Percentiles rank a stretch among this genome's conserved stretches.
Evolutionary conservation across 2,329 filamentous ascomycete genomes (phyloP).

Genomic region (Lecanicillium sp.): DNA sequence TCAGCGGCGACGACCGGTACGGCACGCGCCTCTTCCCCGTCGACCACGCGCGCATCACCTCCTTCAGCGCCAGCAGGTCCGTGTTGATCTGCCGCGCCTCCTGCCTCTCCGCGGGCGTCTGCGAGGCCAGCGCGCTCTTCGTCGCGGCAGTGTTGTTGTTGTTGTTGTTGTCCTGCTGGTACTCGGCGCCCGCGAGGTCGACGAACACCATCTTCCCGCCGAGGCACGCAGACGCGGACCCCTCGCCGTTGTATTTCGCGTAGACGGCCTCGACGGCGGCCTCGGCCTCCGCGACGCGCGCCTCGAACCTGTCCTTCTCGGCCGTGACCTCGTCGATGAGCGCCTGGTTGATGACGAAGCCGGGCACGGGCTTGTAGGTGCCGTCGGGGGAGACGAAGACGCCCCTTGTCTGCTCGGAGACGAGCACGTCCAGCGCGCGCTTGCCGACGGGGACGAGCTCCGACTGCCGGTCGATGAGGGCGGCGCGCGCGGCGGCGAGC

Average conservation of each 20-base stretch:
- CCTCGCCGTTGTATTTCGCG: conserved; percentile 6
- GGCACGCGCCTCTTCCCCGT: conserved; percentile 30
- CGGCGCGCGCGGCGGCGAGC: conserved; percentile 31
- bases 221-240: conserved; percentile 24
- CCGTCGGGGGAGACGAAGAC: conserved; percentile 27
- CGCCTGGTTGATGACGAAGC: conserved; percentile 28
- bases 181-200: conserved; percentile 40
- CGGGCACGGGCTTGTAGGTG: conserved; percentile 28
- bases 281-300: conserved; percentile 29
- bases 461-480: conserved; percentile 34
- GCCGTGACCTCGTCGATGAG: conserved; percentile 34
- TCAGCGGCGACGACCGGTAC: conserved; percentile 35
- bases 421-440: conserved; percentile 18
- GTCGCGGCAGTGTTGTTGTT: conserved; percentile 9
- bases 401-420: conserved; percentile 19
- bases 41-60: conserved; percentile 38
- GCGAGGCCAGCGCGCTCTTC: no score
- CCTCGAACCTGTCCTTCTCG: conserved; percentile 30
- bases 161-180: conserved; percentile 27
- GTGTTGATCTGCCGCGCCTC: conserved; percentile 39
- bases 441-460: conserved; percentile 36
- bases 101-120: conserved; percentile 32
- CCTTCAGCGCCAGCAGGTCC: conserved; percentile 38
- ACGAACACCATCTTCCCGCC: conserved; percentile 39
- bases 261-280: conserved; percentile 23